Conservation (phyloP, 1,284 basidiomycete genomes). For the Stereum hirsutum region DNA sequence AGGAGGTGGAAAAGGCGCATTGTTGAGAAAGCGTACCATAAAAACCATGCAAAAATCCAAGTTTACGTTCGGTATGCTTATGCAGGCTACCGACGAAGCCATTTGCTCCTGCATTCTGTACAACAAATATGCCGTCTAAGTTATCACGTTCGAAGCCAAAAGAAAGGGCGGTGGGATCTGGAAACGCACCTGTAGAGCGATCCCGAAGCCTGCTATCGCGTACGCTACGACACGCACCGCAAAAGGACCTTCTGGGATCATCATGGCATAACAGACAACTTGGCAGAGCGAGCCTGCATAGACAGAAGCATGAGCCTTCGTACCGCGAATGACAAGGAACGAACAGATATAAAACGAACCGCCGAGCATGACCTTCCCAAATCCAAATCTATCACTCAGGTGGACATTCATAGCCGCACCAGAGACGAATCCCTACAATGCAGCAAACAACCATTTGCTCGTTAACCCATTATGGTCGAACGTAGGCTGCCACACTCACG, state of each 20-base stretch:
- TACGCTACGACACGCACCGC: conserved; percentile 56
- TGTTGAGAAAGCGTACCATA: conserved; percentile 15
- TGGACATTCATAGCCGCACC: conserved; percentile 46
- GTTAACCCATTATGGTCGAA: too few species aligned
- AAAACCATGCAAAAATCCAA: conserved; percentile 52
- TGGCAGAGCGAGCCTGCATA: conserved; percentile 31
- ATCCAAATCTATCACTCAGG: conserved; percentile 45
- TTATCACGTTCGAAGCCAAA: background rate
- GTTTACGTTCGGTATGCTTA: conserved; percentile 33
- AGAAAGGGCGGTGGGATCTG: background rate
- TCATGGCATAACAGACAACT: conserved; percentile 34
- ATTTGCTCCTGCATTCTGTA: conserved; percentile 43
- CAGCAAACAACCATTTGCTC: too few species aligned
- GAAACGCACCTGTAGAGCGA: conserved; percentile 37
- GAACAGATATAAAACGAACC: too few species aligned
- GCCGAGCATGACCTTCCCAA: conserved; percentile 55
- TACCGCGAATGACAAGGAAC: background rate
- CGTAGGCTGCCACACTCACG: conserved; percentile 20
- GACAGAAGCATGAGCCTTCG: background rate
- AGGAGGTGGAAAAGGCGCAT: background rate
- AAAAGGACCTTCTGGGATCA: conserved; percentile 54
- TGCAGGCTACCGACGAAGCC: conserved; percentile 39
- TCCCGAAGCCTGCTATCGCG: conserved; percentile 50
- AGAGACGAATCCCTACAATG: conserved; percentile 37
- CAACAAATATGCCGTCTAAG: background rate